Conservation (phyloP, 2,329 filamentous ascomycete species). For the Colletotrichum tropicale region DNA sequence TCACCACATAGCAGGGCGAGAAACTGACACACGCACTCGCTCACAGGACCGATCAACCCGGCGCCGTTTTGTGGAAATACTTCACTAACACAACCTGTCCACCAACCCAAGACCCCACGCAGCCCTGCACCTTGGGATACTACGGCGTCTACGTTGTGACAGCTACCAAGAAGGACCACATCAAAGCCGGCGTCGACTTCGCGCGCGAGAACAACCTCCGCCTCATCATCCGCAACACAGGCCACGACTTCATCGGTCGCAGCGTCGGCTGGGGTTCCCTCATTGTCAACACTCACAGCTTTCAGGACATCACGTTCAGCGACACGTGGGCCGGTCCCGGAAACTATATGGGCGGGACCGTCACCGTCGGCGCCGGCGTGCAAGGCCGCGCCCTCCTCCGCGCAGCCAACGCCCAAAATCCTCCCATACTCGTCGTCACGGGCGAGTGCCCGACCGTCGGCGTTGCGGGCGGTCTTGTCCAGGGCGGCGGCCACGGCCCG, state of each 20-base stretch:
- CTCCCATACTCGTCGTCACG: conserved; percentile 48
- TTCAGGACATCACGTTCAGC: conserved; percentile 51
- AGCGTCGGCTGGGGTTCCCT: conserved; percentile 65
- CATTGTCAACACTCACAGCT: conserved; percentile 60
- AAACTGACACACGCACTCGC: conserved; percentile 2
- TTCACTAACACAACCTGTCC: conserved; percentile 46
- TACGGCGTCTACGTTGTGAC: conserved; percentile 38
- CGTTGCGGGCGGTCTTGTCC: conserved; percentile 62
- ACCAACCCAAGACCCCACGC: conserved; percentile 33
- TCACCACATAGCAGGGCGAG: background rate
- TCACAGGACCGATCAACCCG: conserved; percentile 30
- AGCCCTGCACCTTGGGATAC: conserved; percentile 41
- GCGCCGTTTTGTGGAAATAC: conserved; percentile 41
- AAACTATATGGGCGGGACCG: conserved; percentile 53
- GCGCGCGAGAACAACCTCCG: conserved; percentile 48
- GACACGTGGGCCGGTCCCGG: conserved; percentile 34
- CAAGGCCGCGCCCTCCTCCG: conserved; percentile 49
- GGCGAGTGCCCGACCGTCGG: conserved; percentile 63
- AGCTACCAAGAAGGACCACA: conserved; percentile 23
- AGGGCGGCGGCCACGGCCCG: conserved; percentile 62
- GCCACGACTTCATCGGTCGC: conserved; percentile 63
- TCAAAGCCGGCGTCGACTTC: conserved; percentile 36
- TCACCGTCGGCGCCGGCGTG: conserved; percentile 60
- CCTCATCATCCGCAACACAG: conserved; percentile 60
- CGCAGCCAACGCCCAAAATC: conserved; percentile 41